Evolutionary conservation across 192 early-diverging fungal genomes (phyloP), one percentile per base, ranked within the genome.

Genomic region (Mortierella antarctica): DNA sequence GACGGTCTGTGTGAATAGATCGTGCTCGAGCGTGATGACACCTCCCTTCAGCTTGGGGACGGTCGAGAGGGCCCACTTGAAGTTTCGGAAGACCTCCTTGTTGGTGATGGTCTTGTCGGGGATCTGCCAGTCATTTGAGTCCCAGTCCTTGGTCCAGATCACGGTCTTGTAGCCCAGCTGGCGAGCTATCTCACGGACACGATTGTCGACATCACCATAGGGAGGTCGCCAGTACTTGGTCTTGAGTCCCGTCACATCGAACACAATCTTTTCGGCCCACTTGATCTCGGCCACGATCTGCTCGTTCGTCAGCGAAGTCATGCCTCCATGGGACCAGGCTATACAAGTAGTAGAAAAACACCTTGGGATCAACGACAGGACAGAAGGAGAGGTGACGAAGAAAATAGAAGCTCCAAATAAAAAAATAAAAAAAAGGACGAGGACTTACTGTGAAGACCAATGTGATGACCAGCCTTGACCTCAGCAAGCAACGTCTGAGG

Each of bases 121-220:
- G 72, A 68, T 66, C 57, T 70, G 76, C 88, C 88, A 89, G 55
- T 89, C 88, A 71, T 86, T 83, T 23, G 86, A 86, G 65, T 89
- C 88, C 64, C 83, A 82, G 21, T 73, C 79, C 60, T 82, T 74
- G 63, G 79, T 81, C 88, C 88, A 89, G 55, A 89, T 79, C n/a
- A 87, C 81, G n/a, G 86, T 82, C 8, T 55, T 40, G 54, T 78
- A 88, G 39, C 89, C 89, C 67, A 92, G 56, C 53, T 88, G 86
- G 7, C 69, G 52, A 1, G 72, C 72, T 23, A 92, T 84, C 48
- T 81, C 73, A 47, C 91, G 86, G 23, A 91, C 87, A 66, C 91
- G 85, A 51, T 91, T 84, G 71, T 92, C 91, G 10, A 91, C 88
- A 70, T 91, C 90, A 60, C 91, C 91, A 66, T 87, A 91, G 17